A percentile compares a stretch with the other conserved stretches of the same genome.
phyloP scores from a whole-genome alignment of 2,329 filamentous ascomycete species.

The Xylaria arbuscula region DNA sequence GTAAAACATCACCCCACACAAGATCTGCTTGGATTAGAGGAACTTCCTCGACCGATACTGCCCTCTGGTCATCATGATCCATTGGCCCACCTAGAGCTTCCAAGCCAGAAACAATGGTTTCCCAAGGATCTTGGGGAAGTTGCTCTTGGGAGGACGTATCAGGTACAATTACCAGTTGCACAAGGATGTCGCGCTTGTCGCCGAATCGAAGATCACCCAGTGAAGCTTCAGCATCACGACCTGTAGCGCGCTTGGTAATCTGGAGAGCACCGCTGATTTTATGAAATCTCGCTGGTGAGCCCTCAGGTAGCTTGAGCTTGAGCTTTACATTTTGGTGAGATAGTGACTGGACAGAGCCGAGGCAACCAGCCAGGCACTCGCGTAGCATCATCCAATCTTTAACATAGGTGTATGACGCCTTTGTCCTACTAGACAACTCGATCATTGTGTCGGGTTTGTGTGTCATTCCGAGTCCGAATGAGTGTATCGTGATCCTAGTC shows the following conservation, averaged over 20 bases:
- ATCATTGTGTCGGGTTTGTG: constrained; percentile 99
- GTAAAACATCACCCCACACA: constrained; percentile 90
- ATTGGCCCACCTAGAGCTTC: constrained; percentile 90
- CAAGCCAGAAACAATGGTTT: constrained; percentile 93
- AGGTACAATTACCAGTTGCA: constrained; percentile 91
- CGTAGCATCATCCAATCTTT: constrained; percentile 99
- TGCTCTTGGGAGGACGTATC: constrained; percentile 86
- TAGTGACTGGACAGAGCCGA: constrained; percentile 89
- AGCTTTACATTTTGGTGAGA: constrained; percentile 99
- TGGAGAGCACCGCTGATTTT: constrained; percentile 98
- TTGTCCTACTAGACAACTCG: constrained; percentile 92
- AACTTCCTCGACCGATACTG: constrained; percentile 90
- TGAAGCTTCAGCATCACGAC: constrained; percentile 91
- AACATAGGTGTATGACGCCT: constrained; percentile 97
- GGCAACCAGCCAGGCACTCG: constrained; percentile 92
- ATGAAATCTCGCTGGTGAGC: constrained; percentile 96
- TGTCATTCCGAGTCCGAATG: constrained; percentile 94
- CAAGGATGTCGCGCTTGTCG: constrained; percentile 92
- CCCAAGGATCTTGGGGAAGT: constrained; percentile 93
- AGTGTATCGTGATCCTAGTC: constrained; percentile 87
- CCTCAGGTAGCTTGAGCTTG: constrained; percentile 92
- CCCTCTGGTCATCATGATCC: constrained; percentile 86
- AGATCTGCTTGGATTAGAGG: constrained; percentile 95
- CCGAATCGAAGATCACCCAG: constrained; percentile 94
- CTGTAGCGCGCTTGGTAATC: constrained; percentile 94